Percentiles rank a stretch among this genome's conserved stretches.
Conservation (phyloP, 2,329 filamentous ascomycete genomes). For the Emergomyces pasteurianus region DNA sequence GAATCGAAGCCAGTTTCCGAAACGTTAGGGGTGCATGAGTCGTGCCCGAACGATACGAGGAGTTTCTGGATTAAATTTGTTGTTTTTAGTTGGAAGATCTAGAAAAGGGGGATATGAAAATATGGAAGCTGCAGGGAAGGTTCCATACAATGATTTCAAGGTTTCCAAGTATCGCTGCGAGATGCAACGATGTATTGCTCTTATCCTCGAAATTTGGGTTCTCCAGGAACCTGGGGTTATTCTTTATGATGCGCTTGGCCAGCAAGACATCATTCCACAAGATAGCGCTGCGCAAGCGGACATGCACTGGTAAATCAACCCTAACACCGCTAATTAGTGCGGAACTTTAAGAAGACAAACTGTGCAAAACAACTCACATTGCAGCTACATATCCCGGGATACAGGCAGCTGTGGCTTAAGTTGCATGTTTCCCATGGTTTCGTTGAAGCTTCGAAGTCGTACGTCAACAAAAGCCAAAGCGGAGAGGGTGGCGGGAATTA, state of each 20-base stretch:
- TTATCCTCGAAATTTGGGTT: constrained; percentile 68
- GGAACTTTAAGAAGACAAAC: not conserved
- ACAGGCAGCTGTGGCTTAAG: not conserved
- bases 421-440: not conserved
- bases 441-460: not conserved
- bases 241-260: constrained; percentile 62
- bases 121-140: not conserved
- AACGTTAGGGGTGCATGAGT: constrained; percentile 36
- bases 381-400: not conserved
- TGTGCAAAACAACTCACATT: not conserved
- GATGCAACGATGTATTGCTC: constrained; percentile 73
- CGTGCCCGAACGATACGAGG: constrained; percentile 64
- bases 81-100: not conserved
- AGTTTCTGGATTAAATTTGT: constrained; percentile 34
- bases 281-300: constrained; percentile 72
- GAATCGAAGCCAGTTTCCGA: constrained; percentile 18
- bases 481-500: not conserved
- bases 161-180: constrained; percentile 63
- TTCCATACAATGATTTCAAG: constrained; percentile 47
- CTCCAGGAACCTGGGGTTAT: constrained; percentile 57
- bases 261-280: constrained; percentile 60
- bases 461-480: not conserved
- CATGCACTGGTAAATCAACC: constrained; percentile 38
- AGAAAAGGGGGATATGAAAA: not conserved
- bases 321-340: constrained; percentile 3